Conservation (phyloP, 805 yeast genomes). For the Myxozyma neglecta region DNA sequence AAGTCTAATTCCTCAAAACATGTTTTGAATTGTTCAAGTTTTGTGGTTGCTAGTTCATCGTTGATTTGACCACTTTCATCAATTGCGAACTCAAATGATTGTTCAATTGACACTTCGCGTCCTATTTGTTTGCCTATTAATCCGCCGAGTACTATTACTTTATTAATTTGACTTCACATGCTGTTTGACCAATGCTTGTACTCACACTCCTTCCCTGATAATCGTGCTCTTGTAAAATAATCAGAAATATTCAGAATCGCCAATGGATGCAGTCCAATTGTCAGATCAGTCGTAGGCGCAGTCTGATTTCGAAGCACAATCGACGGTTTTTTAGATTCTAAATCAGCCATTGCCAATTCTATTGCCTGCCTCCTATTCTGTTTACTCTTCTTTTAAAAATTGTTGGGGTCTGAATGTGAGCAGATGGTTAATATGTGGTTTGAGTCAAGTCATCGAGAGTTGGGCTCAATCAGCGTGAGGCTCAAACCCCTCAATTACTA, state of each 20-base stretch:
- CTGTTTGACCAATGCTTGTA: neutral
- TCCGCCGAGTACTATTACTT: conserved; percentile 38
- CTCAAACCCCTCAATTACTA: too few relatives aligned
- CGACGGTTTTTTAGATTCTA: conserved; percentile 1
- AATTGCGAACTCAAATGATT: conserved; percentile 38
- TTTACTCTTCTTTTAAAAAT: neutral
- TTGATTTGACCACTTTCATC: conserved; percentile 32
- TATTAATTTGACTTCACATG: neutral
- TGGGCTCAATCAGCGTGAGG: too few relatives aligned
- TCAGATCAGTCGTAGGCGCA: conserved; percentile 17
- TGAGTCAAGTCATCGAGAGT: too few relatives aligned
- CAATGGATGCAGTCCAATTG: conserved; percentile 39
- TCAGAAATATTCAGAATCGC: conserved; percentile 42
- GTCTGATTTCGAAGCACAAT: conserved; percentile 10
- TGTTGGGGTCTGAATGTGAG: too few relatives aligned
- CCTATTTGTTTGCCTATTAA: conserved; percentile 39
- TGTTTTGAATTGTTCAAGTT: conserved; percentile 36
- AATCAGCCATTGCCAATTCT: neutral
- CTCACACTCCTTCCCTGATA: conserved; percentile 29
- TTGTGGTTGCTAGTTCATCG: conserved; percentile 30
- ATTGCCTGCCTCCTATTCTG: too few relatives aligned
- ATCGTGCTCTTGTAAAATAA: conserved; percentile 37
- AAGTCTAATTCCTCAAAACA: conserved; percentile 39
- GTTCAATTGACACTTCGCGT: conserved; percentile 37
- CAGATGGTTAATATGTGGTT: too few relatives aligned